Percentiles rank a stretch among this genome's conserved stretches.
phyloP scores from a whole-genome alignment of 2,329 filamentous ascomycete genomes.

The Nannizziopsis barbatae region DNA sequence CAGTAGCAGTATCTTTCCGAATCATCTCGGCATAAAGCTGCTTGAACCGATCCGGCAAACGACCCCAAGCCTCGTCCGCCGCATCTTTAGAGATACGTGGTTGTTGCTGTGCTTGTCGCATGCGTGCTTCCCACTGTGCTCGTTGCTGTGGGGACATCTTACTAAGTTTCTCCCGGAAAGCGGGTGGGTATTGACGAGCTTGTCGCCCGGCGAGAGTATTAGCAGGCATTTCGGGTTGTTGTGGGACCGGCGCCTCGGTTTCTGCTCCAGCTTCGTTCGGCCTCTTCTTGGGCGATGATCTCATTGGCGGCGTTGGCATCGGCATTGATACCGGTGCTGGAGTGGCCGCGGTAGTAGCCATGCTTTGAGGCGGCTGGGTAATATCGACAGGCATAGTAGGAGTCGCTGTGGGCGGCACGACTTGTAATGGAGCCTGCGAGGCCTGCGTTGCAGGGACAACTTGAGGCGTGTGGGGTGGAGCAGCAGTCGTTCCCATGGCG shows the following conservation, averaged over 20 bases:
- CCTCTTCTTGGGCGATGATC: slow-evolving; percentile 34
- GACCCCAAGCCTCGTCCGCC: slow-evolving; percentile 31
- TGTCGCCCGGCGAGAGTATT: slow-evolving; percentile 15
- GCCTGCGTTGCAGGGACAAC: slow-evolving; percentile 15
- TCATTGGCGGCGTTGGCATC: slow-evolving; percentile 7
- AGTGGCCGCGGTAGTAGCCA: slow-evolving; percentile 21
- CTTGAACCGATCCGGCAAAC: slow-evolving; percentile 30
- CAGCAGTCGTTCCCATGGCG: slow-evolving; percentile 17
- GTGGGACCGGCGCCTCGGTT: slow-evolving; percentile 25
- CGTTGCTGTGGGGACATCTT: slow-evolving; percentile 35
- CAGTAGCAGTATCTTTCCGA: slow-evolving; percentile 23
- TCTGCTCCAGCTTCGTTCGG: slow-evolving; percentile 38
- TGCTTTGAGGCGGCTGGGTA: slow-evolving; percentile 3
- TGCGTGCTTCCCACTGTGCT: slow-evolving; percentile 26
- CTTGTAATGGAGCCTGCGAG: slow-evolving; percentile 17
- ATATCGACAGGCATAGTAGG: slow-evolving; percentile 12
- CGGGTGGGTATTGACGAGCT: slow-evolving; percentile 19
- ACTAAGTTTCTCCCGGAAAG: slow-evolving; percentile 27
- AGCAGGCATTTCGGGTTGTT: slow-evolving; percentile 19
- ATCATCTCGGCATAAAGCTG: slow-evolving; percentile 32
- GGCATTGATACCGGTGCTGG: slow-evolving; percentile 15
- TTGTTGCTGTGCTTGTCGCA: slow-evolving; percentile 28
- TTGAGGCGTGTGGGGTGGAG: slow-evolving; percentile 17
- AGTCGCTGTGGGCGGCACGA: slow-evolving; percentile 20
- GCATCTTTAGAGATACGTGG: slow-evolving; percentile 25